A percentile compares a stretch with the other conserved stretches of the same genome.
phyloP scores from a whole-genome alignment of 495 filamentous ascomycete species.

The Mycothermus thermophilus region DNA sequence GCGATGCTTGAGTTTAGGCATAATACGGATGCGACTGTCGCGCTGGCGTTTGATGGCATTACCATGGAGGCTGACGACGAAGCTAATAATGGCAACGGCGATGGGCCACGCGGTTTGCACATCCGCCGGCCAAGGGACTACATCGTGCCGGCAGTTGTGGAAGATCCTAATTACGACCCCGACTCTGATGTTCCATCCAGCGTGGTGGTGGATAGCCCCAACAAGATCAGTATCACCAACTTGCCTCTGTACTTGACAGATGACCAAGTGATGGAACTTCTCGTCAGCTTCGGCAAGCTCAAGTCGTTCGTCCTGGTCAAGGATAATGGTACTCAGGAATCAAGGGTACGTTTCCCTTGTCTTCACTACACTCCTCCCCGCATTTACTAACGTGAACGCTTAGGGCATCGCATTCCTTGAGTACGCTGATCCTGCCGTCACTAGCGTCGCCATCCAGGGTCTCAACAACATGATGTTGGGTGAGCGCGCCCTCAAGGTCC shows the following conservation, averaged over 20 bases:
- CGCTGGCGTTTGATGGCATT: constrained; percentile 78
- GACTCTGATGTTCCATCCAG: constrained; percentile 53
- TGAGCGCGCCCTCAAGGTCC: constrained; percentile 70
- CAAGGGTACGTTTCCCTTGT: constrained; percentile 62
- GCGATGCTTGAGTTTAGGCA: constrained; percentile 87
- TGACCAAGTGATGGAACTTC: constrained; percentile 78
- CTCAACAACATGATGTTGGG: constrained; percentile 86
- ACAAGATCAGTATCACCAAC: constrained; percentile 89
- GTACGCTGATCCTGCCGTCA: constrained; percentile 64
- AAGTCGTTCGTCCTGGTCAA: constrained; percentile 89
- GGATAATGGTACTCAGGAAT: constrained; percentile 73
- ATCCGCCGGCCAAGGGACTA: constrained; percentile 94
- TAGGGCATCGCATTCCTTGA: constrained; percentile 97
- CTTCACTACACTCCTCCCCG: too few relatives aligned
- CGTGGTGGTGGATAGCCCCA: constrained; percentile 76
- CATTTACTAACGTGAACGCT: too few relatives aligned
- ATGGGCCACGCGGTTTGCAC: constrained; percentile 45
- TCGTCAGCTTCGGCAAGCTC: constrained; percentile 80
- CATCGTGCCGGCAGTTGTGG: constrained; percentile 73
- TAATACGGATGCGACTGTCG: constrained; percentile 76
- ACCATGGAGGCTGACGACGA: constrained; percentile 62
- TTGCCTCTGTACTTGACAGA: constrained; percentile 78
- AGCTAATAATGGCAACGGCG: constrained; percentile 43
- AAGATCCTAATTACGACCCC: constrained; percentile 62
- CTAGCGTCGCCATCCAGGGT: constrained; percentile 78